Evolutionary conservation across 2,329 filamentous ascomycete species (phyloP).

Genomic region (Nakataea oryzae): DNA sequence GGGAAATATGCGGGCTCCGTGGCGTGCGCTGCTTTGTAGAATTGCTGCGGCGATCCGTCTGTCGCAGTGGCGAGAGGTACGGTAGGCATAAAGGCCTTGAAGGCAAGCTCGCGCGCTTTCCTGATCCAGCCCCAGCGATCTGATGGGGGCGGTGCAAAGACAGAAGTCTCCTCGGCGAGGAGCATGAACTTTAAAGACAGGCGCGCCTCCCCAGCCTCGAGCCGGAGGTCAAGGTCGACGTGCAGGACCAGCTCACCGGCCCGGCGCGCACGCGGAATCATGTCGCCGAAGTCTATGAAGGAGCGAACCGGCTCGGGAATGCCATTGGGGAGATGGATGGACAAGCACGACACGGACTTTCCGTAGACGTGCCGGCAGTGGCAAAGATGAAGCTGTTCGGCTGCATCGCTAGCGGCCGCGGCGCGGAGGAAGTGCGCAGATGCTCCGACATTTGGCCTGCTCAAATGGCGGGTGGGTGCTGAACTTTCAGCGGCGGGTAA

Average conservation of each 20-base stretch:
- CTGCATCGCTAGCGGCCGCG: not conserved
- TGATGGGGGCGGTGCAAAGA: not conserved
- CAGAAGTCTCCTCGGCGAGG: not conserved
- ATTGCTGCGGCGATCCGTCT: slow-evolving; percentile 39
- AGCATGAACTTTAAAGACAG: not conserved
- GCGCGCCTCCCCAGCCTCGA: not conserved
- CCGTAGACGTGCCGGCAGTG: not conserved
- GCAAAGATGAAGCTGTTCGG: not conserved
- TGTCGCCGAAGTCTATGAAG: not conserved
- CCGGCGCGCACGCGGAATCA: slow-evolving; percentile 9
- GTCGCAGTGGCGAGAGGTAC: not conserved
- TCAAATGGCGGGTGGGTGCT: not conserved
- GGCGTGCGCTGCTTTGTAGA: slow-evolving; percentile 60
- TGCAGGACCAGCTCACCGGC: not conserved
- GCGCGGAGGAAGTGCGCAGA: not conserved
- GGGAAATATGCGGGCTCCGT: slow-evolving; percentile 35
- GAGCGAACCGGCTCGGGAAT: not conserved
- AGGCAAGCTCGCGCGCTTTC: not conserved
- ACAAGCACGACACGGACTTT: not conserved
- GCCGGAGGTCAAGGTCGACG: not conserved
- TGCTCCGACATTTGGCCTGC: not conserved
- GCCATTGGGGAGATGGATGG: not conserved
- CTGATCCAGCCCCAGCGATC: not conserved
- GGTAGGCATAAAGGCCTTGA: not conserved
- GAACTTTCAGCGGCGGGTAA: not conserved